Percentiles rank a stretch among this genome's conserved stretches.
phyloP scores from a whole-genome alignment of 2,329 filamentous ascomycete species.

The Colletotrichum chlorophyti region DNA sequence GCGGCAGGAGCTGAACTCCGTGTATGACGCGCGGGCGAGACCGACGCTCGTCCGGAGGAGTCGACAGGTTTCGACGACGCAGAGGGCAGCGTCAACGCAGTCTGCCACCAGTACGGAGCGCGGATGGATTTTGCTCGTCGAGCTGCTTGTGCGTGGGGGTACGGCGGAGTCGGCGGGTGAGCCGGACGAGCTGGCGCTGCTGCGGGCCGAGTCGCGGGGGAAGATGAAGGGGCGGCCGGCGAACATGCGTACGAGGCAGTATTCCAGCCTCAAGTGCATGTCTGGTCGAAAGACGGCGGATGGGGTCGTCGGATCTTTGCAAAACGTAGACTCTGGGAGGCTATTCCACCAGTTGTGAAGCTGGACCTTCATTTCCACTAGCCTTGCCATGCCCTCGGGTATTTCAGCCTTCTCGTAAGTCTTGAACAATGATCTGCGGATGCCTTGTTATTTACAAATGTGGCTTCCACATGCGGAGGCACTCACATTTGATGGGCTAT shows the following conservation, averaged over 20 bases:
- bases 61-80: constrained; percentile 57
- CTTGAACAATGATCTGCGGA: constrained; percentile 40
- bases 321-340: constrained; percentile 39
- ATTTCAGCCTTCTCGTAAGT: constrained; percentile 40
- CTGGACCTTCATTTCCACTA: constrained; percentile 44
- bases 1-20: constrained; percentile 62
- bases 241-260: constrained; percentile 60
- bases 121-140: constrained; percentile 35
- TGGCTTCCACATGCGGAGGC: neutral
- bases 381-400: constrained; percentile 39
- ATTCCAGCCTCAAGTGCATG: constrained; percentile 58
- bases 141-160: constrained; percentile 28
- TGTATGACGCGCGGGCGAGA: constrained; percentile 61
- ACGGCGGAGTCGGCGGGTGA: constrained; percentile 35
- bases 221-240: constrained; percentile 61
- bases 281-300: constrained; percentile 52
- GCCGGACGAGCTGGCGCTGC: constrained; percentile 38
- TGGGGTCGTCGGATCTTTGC: constrained; percentile 46
- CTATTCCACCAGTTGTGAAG: constrained; percentile 47
- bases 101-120: constrained; percentile 53
- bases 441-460: too few relatives aligned
- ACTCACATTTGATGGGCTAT: constrained; percentile 48
- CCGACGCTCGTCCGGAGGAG: constrained; percentile 57
- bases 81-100: constrained; percentile 59
- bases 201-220: constrained; percentile 36